phyloP scores from a whole-genome alignment of 768 basidiomycete species.

The Lactarius trivialis region DNA sequence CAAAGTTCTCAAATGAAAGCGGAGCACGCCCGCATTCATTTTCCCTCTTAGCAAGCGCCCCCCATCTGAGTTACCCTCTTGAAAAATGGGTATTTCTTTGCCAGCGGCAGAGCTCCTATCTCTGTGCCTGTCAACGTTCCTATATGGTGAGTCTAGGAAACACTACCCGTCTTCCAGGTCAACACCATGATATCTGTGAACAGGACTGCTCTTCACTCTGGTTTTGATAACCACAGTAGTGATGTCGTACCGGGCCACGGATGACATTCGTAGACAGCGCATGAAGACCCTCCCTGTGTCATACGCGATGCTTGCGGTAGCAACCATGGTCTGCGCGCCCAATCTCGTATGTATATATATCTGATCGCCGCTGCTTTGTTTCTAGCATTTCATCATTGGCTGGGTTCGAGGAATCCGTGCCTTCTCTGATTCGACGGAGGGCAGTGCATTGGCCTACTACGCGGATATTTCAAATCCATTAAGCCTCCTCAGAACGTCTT shows the following conservation, averaged over 20 bases:
- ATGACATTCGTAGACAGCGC: slow-evolving; percentile 1
- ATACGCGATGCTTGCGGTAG: slow-evolving; percentile 1
- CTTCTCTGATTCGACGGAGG: background rate
- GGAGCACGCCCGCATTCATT: no score
- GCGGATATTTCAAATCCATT: background rate
- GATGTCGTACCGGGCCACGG: background rate
- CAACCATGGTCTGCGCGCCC: background rate
- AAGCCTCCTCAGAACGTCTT: background rate
- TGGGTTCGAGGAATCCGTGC: background rate
- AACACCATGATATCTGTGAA: background rate
- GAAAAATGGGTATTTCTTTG: background rate
- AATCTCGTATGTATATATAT: background rate
- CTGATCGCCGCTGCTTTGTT: background rate
- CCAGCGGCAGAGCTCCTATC: background rate
- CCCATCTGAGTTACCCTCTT: no score
- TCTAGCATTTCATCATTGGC: slow-evolving; percentile 1
- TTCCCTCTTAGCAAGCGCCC: no score
- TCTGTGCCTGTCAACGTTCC: slow-evolving; percentile 4
- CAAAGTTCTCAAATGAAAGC: no score
- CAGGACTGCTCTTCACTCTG: background rate
- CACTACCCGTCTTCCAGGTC: background rate
- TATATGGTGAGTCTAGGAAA: slow-evolving; percentile 3
- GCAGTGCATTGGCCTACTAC: background rate
- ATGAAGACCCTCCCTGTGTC: background rate
- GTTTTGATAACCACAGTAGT: background rate